A percentile compares a stretch with the other conserved stretches of the same genome.
Evolutionary conservation across 805 yeast species (phyloP).

Genomic region (Saturnispora serradocipensis): DNA sequence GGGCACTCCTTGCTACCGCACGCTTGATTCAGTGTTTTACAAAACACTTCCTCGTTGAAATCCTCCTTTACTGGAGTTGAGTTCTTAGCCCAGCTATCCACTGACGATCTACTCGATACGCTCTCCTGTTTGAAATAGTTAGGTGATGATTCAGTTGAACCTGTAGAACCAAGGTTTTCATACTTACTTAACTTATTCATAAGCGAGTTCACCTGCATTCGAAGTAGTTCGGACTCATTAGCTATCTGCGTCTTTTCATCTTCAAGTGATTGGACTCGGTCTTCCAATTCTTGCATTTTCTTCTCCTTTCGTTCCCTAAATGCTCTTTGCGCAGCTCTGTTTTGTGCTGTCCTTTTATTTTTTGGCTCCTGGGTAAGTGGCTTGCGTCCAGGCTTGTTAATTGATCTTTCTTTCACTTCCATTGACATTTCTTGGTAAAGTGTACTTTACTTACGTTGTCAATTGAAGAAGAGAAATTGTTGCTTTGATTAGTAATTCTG

Average conservation of each 20-base stretch:
- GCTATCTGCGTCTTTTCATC: slow-evolving; percentile 57
- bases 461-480: neutral
- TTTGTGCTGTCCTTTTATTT: slow-evolving; percentile 89
- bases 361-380: slow-evolving; percentile 65
- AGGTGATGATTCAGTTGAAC: neutral
- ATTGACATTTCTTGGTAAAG: neutral
- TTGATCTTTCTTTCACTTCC: neutral
- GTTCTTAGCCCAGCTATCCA: neutral
- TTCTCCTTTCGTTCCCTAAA: slow-evolving; percentile 89
- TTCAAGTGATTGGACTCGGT: slow-evolving; percentile 65
- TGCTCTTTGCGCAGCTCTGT: slow-evolving; percentile 97
- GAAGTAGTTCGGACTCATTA: slow-evolving; percentile 64
- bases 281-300: slow-evolving; percentile 78
- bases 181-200: slow-evolving; percentile 47
- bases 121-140: neutral
- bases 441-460: neutral
- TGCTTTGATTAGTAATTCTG: neutral
- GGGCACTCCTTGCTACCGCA: slow-evolving; percentile 75
- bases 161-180: slow-evolving; percentile 10
- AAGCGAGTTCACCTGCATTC: slow-evolving; percentile 67
- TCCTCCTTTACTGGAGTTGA: slow-evolving; percentile 19
- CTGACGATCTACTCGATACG: slow-evolving; percentile 9
- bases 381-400: slow-evolving; percentile 67
- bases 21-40: slow-evolving; percentile 65
- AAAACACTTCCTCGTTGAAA: slow-evolving; percentile 72